A percentile compares a stretch with the other conserved stretches of the same genome.
These are phyloP conservation scores for Phlegmacium glaucopus DNA, from an alignment of 768 basidiomycete species.

Conservation along the genomic window DNA sequence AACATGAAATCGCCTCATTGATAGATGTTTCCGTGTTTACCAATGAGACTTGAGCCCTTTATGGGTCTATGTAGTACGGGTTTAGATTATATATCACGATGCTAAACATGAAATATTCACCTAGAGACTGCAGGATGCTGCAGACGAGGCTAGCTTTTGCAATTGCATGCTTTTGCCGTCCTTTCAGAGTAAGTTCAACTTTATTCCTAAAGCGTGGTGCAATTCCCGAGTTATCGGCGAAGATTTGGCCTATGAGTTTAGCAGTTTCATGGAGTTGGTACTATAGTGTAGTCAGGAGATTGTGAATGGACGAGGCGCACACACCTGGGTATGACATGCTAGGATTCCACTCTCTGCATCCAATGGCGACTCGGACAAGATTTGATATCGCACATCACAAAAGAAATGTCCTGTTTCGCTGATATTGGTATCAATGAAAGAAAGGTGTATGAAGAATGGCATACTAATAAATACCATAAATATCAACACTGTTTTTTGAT, in stretches of 20 bases:
- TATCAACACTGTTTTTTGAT: too few relatives aligned
- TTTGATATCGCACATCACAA: conserved; percentile 34
- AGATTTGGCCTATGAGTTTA: conserved; percentile 45
- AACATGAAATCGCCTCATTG: conserved; percentile 65
- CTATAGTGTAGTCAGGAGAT: background rate
- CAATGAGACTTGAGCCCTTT: conserved; percentile 43
- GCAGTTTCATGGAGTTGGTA: conserved; percentile 35
- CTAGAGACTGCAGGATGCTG: conserved; percentile 39
- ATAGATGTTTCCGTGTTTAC: conserved; percentile 59
- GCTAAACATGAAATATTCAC: conserved; percentile 19
- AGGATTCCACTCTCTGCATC: conserved; percentile 55
- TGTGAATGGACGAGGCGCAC: conserved; percentile 1
- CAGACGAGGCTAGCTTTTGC: conserved; percentile 40
- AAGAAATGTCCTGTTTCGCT: conserved; percentile 53
- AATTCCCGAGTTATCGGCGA: conserved; percentile 57
- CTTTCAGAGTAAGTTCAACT: conserved; percentile 46
- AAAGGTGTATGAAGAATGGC: too few relatives aligned
- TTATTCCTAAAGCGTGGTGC: conserved; percentile 62
- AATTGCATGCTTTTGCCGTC: conserved; percentile 37
- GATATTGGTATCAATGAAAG: too few relatives aligned
- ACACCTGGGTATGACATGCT: conserved; percentile 54
- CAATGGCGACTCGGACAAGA: conserved; percentile 41
- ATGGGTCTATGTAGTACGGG: conserved; percentile 26
- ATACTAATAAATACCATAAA: too few relatives aligned
- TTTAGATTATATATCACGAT: background rate